Conservation (phyloP, 2,329 filamentous ascomycete genomes). For the Penicillium oxalicum region DNA sequence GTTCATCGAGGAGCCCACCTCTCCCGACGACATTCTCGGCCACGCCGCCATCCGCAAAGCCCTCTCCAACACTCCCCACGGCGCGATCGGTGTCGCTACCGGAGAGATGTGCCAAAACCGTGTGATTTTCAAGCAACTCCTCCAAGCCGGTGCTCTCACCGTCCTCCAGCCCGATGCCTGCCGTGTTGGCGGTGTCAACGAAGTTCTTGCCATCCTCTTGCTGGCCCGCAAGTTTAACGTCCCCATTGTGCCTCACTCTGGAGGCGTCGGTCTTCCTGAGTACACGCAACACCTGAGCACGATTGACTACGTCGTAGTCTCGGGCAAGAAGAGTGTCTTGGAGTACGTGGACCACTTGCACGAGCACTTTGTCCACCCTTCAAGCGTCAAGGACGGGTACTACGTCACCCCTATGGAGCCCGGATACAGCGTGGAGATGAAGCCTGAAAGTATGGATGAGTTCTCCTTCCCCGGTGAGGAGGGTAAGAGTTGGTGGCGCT, state of each 20-base stretch:
- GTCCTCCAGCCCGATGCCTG: slow-evolving; percentile 88
- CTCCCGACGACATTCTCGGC: slow-evolving; percentile 80
- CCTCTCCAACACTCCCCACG: slow-evolving; percentile 48
- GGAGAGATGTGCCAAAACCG: slow-evolving; percentile 96
- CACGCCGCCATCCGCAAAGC: slow-evolving; percentile 81
- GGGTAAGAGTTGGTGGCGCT: slow-evolving; percentile 80
- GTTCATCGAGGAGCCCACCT: slow-evolving; percentile 94
- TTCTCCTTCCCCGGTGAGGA: slow-evolving; percentile 71
- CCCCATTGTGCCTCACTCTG: slow-evolving; percentile 82
- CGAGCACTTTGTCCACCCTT: slow-evolving; percentile 83
- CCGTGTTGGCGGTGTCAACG: slow-evolving; percentile 83
- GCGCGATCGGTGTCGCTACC: slow-evolving; percentile 76
- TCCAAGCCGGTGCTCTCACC: slow-evolving; percentile 73
- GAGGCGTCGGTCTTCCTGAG: slow-evolving; percentile 84
- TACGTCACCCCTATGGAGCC: slow-evolving; percentile 78
- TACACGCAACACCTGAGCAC: slow-evolving; percentile 91
- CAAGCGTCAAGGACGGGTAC: slow-evolving; percentile 74
- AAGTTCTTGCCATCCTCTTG: slow-evolving; percentile 82
- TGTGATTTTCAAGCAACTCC: slow-evolving; percentile 87
- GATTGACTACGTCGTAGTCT: slow-evolving; percentile 86
- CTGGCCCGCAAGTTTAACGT: slow-evolving; percentile 65
- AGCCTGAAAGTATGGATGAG: slow-evolving; percentile 73
- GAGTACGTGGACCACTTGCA: slow-evolving; percentile 93
- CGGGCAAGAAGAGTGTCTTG: slow-evolving; percentile 70
- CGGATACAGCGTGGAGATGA: slow-evolving; percentile 93